A percentile compares a stretch with the other conserved stretches of the same genome.
Conservation (phyloP, 495 filamentous ascomycete species). For the Pyronema domesticum region DNA sequence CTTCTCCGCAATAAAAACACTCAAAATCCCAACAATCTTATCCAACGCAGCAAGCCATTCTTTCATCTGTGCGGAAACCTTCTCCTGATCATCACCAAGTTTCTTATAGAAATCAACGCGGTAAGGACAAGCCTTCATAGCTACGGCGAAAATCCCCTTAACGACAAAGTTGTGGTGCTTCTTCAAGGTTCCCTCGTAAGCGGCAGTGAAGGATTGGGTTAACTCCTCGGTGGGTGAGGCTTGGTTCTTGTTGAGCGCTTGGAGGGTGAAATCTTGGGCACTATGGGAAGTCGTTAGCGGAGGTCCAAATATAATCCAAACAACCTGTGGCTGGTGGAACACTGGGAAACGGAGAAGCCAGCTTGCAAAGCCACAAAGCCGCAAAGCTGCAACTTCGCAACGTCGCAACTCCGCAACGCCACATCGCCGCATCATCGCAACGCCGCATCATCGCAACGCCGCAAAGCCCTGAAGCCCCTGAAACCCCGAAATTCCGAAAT, state of each 20-base stretch:
- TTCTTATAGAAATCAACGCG: conserved; percentile 78
- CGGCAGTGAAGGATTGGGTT: conserved; percentile 61
- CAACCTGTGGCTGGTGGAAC: neutral
- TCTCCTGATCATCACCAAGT: conserved; percentile 47
- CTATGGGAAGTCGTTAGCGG: conserved; percentile 29
- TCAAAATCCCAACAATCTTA: conserved; percentile 50
- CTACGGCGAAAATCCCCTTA: conserved; percentile 75
- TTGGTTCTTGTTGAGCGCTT: conserved; percentile 64
- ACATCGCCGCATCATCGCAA: too few relatives aligned
- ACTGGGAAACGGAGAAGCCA: neutral
- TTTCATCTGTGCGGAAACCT: conserved; percentile 42
- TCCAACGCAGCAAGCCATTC: conserved; percentile 59
- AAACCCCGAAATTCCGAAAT: too few relatives aligned
- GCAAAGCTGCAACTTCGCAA: too few relatives aligned
- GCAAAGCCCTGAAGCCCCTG: too few relatives aligned
- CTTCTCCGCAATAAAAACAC: neutral
- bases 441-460: too few relatives aligned
- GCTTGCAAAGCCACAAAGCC: too few relatives aligned
- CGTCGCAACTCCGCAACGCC: too few relatives aligned
- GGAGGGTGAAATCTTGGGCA: conserved; percentile 78
- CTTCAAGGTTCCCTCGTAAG: conserved; percentile 75
- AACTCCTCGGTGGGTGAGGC: conserved; percentile 52
- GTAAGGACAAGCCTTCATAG: conserved; percentile 85
- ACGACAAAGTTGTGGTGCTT: conserved; percentile 73
- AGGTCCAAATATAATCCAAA: neutral